Evolutionary conservation across 2,329 filamentous ascomycete genomes (phyloP), one percentile per base, ranked within the genome.

Genomic region (Tolypocladium pustulatum): DNA sequence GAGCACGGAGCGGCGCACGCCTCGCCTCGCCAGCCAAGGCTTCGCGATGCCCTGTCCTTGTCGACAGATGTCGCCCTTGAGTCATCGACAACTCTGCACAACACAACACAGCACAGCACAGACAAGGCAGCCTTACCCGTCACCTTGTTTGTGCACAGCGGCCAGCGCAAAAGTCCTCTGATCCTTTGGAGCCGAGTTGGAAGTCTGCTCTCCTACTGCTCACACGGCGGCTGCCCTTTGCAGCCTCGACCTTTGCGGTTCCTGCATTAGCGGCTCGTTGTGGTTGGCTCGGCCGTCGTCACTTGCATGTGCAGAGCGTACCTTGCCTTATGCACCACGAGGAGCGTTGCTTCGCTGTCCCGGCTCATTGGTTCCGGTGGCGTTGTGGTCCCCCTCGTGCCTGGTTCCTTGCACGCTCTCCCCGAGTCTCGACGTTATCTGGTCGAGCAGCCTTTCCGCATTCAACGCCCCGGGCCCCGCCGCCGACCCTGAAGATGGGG

Each of bases 211-310:
- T 17, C n/a, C 38, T n/a, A 22, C n/a, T 25, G 22, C 4, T 15
- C 43, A 22, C 27, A n/a, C n/a, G n/a, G n/a, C 27, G 27, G 20
- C 49, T 52, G 49, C 49, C 49, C 27, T n/a, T 32, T 51, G 46
- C 27, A 7, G 27, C 15, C 46, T 51, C 17, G 46, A 32, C 27
- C 27, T 20, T n/a, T 32, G 27, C 46, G 25, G 64, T 65, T 63
- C 62, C 63, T 66, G 63, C 63, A 63, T 61, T 63, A 64, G 61
- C 58, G 59, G 46, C 46, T 27, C 54, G 9, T 41, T 22, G 54
- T 37, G 46, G 46, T 36, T 57, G 32, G n/a, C 20, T 34, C 52
- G 30, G 17, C 30, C 37, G 38, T 54, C 52, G 22, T 54, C 30
- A 22, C 20, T 36, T 13, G 52, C 27, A 54, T 36, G 27, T 10